Evolutionary conservation across 225 moss, liverwort and hornwort genomes (phyloP).

Genomic region (Asterella californica): DNA sequence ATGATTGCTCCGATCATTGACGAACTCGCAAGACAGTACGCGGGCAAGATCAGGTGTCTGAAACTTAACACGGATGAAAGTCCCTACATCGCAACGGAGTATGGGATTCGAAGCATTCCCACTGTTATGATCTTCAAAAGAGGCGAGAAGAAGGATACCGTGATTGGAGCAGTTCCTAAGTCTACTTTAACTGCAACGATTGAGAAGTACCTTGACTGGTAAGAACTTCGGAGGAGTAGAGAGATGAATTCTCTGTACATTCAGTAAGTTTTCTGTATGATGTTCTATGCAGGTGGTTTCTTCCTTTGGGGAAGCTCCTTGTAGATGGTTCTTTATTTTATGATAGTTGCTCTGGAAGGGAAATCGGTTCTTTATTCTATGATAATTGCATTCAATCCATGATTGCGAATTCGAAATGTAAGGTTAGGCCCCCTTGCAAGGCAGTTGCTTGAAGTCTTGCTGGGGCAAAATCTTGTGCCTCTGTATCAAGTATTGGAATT

Average conservation of each 20-base stretch:
- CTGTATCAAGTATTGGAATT: neutral
- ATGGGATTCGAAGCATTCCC: constrained; percentile 89
- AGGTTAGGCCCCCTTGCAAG: neutral
- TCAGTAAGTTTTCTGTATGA: neutral
- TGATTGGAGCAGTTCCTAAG: constrained; percentile 89
- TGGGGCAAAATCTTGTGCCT: neutral
- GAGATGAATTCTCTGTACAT: constrained; percentile 12
- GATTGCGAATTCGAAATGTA: constrained; percentile 5
- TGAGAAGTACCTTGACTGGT: constrained; percentile 80
- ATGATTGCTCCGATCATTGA: constrained; percentile 92
- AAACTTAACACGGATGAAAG: constrained; percentile 93
- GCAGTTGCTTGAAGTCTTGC: neutral
- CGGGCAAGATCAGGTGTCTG: constrained; percentile 77
- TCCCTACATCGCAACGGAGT: constrained; percentile 74
- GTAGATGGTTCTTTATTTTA: constrained; percentile 8
- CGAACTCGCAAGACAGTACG: constrained; percentile 75
- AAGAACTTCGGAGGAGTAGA: constrained; percentile 20
- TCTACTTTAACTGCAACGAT: constrained; percentile 68
- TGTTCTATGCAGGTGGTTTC: neutral
- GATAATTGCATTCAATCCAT: neutral
- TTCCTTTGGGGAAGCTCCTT: neutral
- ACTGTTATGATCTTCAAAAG: constrained; percentile 90
- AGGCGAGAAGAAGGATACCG: constrained; percentile 85
- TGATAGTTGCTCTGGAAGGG: neutral
- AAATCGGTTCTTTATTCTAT: neutral